These are phyloP conservation scores for Pichia occidentalis DNA, from an alignment of 805 yeast species.

Conservation along the genomic window DNA sequence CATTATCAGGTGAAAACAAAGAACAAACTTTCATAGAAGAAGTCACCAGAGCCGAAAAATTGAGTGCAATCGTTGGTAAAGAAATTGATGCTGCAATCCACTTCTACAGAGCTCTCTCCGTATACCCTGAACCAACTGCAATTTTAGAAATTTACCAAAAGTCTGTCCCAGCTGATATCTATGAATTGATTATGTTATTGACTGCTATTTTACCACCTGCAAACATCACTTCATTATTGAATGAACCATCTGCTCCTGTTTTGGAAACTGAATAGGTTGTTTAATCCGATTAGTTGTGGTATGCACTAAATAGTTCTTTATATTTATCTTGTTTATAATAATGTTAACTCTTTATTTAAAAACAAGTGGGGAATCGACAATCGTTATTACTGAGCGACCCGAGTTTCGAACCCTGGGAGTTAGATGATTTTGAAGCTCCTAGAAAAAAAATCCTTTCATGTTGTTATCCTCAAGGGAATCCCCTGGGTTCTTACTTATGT, in stretches of 20 bases:
- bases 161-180: constrained; percentile 73
- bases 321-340: background rate
- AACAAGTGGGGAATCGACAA: too few species aligned
- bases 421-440: too few species aligned
- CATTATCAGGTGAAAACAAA: constrained; percentile 58
- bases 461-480: too few species aligned
- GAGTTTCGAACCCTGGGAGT: too few species aligned
- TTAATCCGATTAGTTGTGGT: background rate
- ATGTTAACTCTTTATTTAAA: too few species aligned
- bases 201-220: constrained; percentile 87
- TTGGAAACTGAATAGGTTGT: constrained; percentile 14
- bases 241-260: constrained; percentile 30
- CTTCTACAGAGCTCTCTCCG: constrained; percentile 88
- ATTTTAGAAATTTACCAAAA: constrained; percentile 85
- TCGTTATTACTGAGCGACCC: too few species aligned
- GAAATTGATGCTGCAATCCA: constrained; percentile 81
- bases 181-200: constrained; percentile 81
- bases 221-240: constrained; percentile 62
- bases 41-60: constrained; percentile 80
- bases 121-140: constrained; percentile 93
- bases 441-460: too few species aligned
- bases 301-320: too few species aligned
- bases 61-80: constrained; percentile 56
- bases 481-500: too few species aligned
- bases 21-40: constrained; percentile 77